Base-by-base conservation (phyloP, 495 filamentous ascomycete species). In the Xylaria venustula region DNA sequence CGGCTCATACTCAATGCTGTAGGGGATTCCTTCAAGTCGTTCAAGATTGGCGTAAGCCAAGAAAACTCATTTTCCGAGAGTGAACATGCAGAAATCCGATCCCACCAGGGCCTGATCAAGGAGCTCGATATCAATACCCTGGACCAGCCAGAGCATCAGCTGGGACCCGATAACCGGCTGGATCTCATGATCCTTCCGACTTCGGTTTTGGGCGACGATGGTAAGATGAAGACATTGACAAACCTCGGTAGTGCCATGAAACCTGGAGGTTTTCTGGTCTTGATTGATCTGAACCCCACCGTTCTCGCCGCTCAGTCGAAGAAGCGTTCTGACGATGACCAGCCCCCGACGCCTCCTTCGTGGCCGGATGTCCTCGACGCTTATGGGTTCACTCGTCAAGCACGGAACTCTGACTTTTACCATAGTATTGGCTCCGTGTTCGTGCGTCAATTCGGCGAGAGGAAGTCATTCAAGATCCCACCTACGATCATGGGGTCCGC, bases 141-240 rank as follows among this genome's bases (percentile, higher is more conserved):
- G 3, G 44, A 52, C 7, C 50, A 64, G 3, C 17, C 62, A 0
- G 44, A 36, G 8, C 25, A 54, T 25, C 68, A 73, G 41, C 54
- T 70, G 2, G 53, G 54, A 1, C 8, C 54, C 0, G 52, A 62
- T 6, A 30, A 28, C 0, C 5, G 23, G 0, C 75, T 75, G 45
- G 78, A 81, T 47, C 61, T 81, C 1, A 76, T 75, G 12, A 14
- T 81, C 1, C 50, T 79, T 9, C 67, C 71, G 0, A 71, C 70
- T 7, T 70, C 73, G 2, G 32, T 76, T 26, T 52, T 78, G 12
- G 64, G 71, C 17, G 15, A 59, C 1, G 44, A 63, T 0, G 47
- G 66, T 7, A 44, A 37, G 0, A 25, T 41, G 0, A 37, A 36
- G 2, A 51, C 58, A 3, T 45, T 80, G 0, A 58, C 66, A 17